phyloP scores from a whole-genome alignment of 306 rosid genomes.

The Quercus suber region DNA sequence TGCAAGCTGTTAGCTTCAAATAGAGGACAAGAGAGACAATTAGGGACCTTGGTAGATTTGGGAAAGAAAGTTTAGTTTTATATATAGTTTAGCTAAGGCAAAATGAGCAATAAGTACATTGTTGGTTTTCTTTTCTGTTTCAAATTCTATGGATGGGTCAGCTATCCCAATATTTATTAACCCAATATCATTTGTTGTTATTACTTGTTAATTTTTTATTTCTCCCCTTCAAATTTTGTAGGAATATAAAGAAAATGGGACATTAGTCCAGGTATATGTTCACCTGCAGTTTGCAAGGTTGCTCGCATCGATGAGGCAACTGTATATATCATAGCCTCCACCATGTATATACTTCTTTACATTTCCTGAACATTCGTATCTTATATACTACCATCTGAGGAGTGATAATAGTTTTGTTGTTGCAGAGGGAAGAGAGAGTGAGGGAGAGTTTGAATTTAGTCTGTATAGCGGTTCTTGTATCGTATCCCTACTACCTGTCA shows the following conservation, averaged over 20 bases:
- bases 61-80: background rate
- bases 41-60: background rate
- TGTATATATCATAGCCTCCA: constrained; percentile 43
- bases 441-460: background rate
- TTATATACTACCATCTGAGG: background rate
- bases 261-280: constrained; percentile 78
- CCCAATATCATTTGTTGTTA: constrained; percentile 1
- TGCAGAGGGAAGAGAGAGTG: background rate
- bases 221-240: constrained; percentile 18
- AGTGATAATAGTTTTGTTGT: background rate
- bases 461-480: constrained; percentile 18
- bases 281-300: constrained; percentile 91
- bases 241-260: constrained; percentile 86
- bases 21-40: background rate
- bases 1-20: too few relatives aligned
- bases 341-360: background rate
- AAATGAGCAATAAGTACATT: background rate
- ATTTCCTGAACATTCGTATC: constrained; percentile 5
- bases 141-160: background rate
- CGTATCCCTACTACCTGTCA: too few relatives aligned
- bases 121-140: background rate
- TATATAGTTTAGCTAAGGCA: too few relatives aligned
- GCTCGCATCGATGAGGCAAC: constrained; percentile 87
- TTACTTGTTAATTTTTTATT: background rate
- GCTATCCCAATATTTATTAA: background rate